Evolutionary conservation across 495 filamentous ascomycete species (phyloP).

Genomic region (Lepidopterella palustris): DNA sequence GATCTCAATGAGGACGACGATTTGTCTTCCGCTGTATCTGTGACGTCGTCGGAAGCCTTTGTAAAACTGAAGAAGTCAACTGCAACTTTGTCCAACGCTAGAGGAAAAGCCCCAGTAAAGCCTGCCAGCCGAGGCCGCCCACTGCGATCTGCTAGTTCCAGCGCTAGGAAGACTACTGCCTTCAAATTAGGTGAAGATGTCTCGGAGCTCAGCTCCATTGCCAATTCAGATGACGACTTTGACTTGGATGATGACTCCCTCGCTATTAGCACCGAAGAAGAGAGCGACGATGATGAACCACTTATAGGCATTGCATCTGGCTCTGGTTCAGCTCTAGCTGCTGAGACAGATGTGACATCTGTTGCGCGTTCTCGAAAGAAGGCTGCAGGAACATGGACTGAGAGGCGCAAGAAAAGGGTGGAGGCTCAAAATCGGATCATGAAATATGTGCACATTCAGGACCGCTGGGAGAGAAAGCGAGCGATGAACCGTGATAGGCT

Average conservation of each 20-base stretch:
- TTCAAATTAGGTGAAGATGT: conserved; percentile 9
- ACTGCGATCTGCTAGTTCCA: conserved; percentile 13
- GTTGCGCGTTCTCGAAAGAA: background rate
- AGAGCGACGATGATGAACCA: conserved; percentile 12
- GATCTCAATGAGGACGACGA: conserved; percentile 5
- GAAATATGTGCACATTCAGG: conserved; percentile 23
- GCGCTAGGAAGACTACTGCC: conserved; percentile 3
- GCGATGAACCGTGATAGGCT: conserved; percentile 57
- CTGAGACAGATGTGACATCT: background rate
- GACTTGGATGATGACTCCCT: conserved; percentile 7
- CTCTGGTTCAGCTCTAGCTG: background rate
- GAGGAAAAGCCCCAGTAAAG: conserved; percentile 20
- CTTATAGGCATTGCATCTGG: conserved; percentile 5
- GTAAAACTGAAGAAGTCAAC: background rate
- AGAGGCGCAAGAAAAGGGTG: conserved; percentile 10
- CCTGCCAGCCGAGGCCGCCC: conserved; percentile 3
- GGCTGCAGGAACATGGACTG: background rate
- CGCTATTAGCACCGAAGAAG: background rate
- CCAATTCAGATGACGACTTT: conserved; percentile 1
- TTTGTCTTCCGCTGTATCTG: background rate
- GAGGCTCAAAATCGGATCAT: background rate
- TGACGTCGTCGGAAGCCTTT: background rate
- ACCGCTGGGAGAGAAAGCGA: conserved; percentile 32
- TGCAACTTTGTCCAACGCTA: conserved; percentile 6
- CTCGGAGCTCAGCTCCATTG: background rate